A percentile compares a stretch with the other conserved stretches of the same genome.
Evolutionary conservation across 805 yeast species (phyloP).

Genomic region (Metschnikowia koreensis): DNA sequence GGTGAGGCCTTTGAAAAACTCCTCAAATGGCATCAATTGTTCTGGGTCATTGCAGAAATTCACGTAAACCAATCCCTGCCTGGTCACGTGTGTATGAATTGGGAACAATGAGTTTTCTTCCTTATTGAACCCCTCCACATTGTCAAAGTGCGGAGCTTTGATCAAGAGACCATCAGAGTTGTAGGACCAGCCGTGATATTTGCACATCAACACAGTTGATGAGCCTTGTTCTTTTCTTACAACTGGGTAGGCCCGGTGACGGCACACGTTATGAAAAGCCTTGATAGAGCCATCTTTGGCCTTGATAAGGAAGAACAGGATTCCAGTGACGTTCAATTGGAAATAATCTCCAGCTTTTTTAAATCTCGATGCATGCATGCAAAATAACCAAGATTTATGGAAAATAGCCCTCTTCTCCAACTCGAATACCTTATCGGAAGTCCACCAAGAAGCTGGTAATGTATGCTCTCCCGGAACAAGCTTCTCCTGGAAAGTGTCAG

Average conservation of each 20-base stretch:
- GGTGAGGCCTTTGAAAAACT: slow-evolving; percentile 51
- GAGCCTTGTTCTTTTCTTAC: slow-evolving; percentile 58
- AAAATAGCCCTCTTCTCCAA: slow-evolving; percentile 58
- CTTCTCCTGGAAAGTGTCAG: slow-evolving; percentile 17
- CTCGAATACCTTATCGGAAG: slow-evolving; percentile 55
- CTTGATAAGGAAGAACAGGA: slow-evolving; percentile 55
- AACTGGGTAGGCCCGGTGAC: slow-evolving; percentile 65
- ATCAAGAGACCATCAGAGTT: slow-evolving; percentile 58
- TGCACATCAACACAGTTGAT: slow-evolving; percentile 56
- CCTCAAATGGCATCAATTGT: slow-evolving; percentile 47
- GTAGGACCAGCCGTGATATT: slow-evolving; percentile 66
- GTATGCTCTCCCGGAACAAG: slow-evolving; percentile 41
- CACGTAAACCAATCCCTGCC: slow-evolving; percentile 56
- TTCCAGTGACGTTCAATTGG: slow-evolving; percentile 49
- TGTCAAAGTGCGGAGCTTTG: slow-evolving; percentile 62
- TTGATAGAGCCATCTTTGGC: slow-evolving; percentile 50
- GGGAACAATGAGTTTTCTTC: slow-evolving; percentile 54
- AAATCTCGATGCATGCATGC: slow-evolving; percentile 52
- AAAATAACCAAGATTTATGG: slow-evolving; percentile 55
- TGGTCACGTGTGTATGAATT: slow-evolving; percentile 52
- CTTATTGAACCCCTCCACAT: slow-evolving; percentile 57
- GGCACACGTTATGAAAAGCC: slow-evolving; percentile 64
- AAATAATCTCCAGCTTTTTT: slow-evolving; percentile 57
- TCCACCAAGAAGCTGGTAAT: slow-evolving; percentile 67
- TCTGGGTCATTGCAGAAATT: slow-evolving; percentile 48